Conservation (phyloP, 495 filamentous ascomycete species). For the Articulospora tetracladia region DNA sequence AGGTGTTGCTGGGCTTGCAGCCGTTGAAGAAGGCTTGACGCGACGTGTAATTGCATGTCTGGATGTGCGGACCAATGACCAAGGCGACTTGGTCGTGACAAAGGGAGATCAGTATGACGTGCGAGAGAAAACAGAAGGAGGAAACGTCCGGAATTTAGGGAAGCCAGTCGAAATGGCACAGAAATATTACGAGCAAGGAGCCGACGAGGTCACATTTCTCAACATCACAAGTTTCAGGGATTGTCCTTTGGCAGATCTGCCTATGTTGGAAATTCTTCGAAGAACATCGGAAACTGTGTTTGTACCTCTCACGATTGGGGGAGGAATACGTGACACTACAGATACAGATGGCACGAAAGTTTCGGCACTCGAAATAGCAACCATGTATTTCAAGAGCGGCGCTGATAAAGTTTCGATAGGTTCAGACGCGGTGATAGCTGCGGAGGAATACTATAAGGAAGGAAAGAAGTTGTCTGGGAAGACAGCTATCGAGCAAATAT, state of each 20-base stretch:
- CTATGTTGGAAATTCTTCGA: slow-evolving; percentile 92
- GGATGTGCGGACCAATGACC: slow-evolving; percentile 94
- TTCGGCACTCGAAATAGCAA: slow-evolving; percentile 86
- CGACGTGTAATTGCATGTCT: slow-evolving; percentile 90
- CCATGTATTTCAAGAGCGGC: slow-evolving; percentile 95
- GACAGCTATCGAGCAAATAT: slow-evolving; percentile 93
- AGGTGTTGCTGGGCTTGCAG: slow-evolving; percentile 23
- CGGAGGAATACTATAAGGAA: slow-evolving; percentile 76
- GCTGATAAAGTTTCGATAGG: slow-evolving; percentile 99
- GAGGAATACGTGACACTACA: slow-evolving; percentile 86
- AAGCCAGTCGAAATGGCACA: slow-evolving; percentile 94
- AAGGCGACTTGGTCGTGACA: slow-evolving; percentile 92
- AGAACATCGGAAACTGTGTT: slow-evolving; percentile 88
- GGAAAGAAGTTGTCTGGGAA: slow-evolving; percentile 67
- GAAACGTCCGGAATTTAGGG: slow-evolving; percentile 85
- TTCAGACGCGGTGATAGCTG: slow-evolving; percentile 87
- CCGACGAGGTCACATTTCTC: slow-evolving; percentile 93
- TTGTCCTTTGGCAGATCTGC: slow-evolving; percentile 84
- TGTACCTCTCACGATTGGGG: slow-evolving; percentile 94
- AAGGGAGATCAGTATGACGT: slow-evolving; percentile 99
- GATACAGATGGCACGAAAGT: slow-evolving; percentile 86
- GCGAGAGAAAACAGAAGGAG: slow-evolving; percentile 78
- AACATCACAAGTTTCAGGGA: slow-evolving; percentile 98
- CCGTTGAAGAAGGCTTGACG: slow-evolving; percentile 62
- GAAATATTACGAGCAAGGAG: slow-evolving; percentile 93